Evolutionary conservation across 1,284 basidiomycete genomes (phyloP), one percentile per base, ranked within the genome.

Genomic region (Earliella scabrosa): DNA sequence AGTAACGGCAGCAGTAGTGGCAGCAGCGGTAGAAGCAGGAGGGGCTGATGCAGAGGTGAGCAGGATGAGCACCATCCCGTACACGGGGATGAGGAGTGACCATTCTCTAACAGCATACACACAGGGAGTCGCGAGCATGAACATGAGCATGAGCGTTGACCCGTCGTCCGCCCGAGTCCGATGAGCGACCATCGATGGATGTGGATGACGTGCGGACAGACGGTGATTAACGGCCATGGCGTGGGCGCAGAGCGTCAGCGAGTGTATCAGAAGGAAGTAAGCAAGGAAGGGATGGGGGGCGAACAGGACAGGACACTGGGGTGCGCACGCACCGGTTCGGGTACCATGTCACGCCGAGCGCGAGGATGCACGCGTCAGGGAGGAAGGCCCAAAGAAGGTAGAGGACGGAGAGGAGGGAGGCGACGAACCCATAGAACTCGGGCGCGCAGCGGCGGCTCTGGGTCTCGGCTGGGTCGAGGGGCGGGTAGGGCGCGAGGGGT

Each of bases 371-470:
- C 24, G 70, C 68, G 52, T 77, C 72, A 2, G 83, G 83, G 16
- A 79, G 70, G 58, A 83, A 68, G 8, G 78, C 81, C 83, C 83
- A 95, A 6, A 92, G 73, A 23, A 93, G 68, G 68, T 91, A 94
- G 16, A 89, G 65, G 49, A 80, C 73, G 66, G 90, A 94, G 4
- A 85, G 72, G 31, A 94, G 74, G 58, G 83, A 89, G 1, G 89
- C 91, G 11, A 92, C 90, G 68, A 93, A 93, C 18, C 93, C 93
- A 66, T 95, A 95, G 66, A 94, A 91, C 72, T 95, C 93, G 47
- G 88, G 79, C 11, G 87, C 86, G n/a, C n/a, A n/a, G n/a, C n/a
- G n/a, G 14, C 87, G 82, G 67, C 82, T 85, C 64, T 80, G 80
- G 61, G 75, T 65, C 60, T 79, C 80, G 36, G 64, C 70, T 39